These are phyloP conservation scores for Quillaja saponaria DNA, from an alignment of 306 rosid genomes.

Conservation along the genomic window DNA sequence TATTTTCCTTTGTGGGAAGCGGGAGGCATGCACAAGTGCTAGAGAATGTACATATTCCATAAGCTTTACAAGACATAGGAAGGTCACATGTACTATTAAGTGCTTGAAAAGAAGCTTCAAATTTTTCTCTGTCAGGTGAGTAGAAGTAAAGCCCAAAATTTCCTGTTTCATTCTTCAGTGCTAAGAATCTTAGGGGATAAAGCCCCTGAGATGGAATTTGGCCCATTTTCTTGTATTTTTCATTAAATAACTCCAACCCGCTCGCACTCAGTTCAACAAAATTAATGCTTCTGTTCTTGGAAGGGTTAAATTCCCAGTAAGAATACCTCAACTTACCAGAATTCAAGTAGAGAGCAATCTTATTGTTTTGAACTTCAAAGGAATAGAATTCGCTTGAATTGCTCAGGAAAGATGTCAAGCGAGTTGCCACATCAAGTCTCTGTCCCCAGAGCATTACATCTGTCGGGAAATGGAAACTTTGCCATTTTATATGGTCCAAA, in stretches of 20 bases:
- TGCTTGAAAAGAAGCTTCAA: constrained; percentile 80
- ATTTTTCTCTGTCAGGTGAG: constrained; percentile 47
- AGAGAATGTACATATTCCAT: constrained; percentile 77
- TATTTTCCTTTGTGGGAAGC: constrained; percentile 32
- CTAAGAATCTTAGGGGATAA: constrained; percentile 61
- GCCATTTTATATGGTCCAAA: constrained; percentile 63
- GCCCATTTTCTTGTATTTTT: constrained; percentile 67
- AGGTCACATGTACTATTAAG: constrained; percentile 82
- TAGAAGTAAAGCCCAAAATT: constrained; percentile 75
- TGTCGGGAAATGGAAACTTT: constrained; percentile 92
- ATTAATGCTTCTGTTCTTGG: constrained; percentile 62
- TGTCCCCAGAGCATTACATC: constrained; percentile 86
- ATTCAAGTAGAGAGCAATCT: constrained; percentile 59
- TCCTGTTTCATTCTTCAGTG: constrained; percentile 76
- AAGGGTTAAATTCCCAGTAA: constrained; percentile 84
- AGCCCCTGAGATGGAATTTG: constrained; percentile 45
- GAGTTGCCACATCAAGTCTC: constrained; percentile 71
- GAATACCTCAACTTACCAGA: constrained; percentile 63
- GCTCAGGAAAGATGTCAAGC: constrained; percentile 58
- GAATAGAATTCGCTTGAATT: constrained; percentile 62
- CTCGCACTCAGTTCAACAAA: constrained; percentile 54
- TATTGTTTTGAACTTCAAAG: constrained; percentile 64
- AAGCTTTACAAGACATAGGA: constrained; percentile 75
- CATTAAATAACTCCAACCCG: constrained; percentile 60
- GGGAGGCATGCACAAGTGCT: constrained; percentile 70